Conservation (phyloP, 2,329 filamentous ascomycete species). For the Talaromyces sp. region DNA sequence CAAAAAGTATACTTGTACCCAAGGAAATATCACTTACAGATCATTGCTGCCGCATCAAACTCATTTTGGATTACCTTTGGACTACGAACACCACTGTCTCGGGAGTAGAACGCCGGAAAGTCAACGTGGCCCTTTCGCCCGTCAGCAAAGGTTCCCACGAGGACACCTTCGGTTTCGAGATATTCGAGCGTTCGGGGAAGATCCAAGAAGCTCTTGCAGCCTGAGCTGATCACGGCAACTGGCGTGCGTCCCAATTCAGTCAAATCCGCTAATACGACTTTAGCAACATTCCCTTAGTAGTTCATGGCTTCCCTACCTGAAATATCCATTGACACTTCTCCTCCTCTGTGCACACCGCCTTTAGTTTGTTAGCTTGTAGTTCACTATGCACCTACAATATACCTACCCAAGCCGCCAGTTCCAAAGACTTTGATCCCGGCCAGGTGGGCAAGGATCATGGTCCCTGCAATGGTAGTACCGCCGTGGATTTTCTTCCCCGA, state of each 20-base stretch:
- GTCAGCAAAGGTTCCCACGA: constrained; percentile 85
- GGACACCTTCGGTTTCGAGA: constrained; percentile 64
- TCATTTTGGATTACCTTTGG: constrained; percentile 70
- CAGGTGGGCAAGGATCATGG: constrained; percentile 79
- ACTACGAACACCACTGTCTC: constrained; percentile 77
- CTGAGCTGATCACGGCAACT: constrained; percentile 81
- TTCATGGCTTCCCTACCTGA: constrained; percentile 44
- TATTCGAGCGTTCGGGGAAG: constrained; percentile 83
- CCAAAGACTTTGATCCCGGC: constrained; percentile 91
- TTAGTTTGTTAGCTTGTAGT: constrained; percentile 13
- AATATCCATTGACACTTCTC: constrained; percentile 80
- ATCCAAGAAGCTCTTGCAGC: constrained; percentile 94
- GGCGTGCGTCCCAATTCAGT: constrained; percentile 87
- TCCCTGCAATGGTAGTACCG: constrained; percentile 88
- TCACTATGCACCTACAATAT: background rate
- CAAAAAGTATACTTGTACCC: background rate
- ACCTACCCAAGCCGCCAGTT: constrained; percentile 72
- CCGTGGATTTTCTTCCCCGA: constrained; percentile 67
- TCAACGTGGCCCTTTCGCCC: constrained; percentile 66
- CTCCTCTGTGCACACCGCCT: constrained; percentile 85
- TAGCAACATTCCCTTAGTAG: background rate
- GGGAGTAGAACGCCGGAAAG: constrained; percentile 88
- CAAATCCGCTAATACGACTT: constrained; percentile 60
- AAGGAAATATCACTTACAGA: constrained; percentile 47
- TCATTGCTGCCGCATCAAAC: constrained; percentile 80